Evolutionary conservation across 331 rosid genomes (phyloP).

Genomic region (Cydonia oblonga): DNA sequence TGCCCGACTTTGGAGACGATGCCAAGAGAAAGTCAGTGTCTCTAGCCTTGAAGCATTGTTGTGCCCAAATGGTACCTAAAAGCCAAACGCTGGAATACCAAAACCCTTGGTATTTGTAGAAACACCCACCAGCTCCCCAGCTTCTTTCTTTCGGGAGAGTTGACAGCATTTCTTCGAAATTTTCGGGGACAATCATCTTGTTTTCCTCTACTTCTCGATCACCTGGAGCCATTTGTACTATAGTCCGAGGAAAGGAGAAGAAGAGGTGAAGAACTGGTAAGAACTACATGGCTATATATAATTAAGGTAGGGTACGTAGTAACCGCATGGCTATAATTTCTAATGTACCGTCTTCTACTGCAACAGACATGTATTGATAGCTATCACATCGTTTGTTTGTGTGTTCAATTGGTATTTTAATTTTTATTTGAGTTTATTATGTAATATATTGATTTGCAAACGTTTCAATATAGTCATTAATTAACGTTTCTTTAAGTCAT

Average conservation of each 20-base stretch:
- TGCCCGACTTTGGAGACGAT: conserved; percentile 9
- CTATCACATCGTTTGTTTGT: no score
- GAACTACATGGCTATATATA: no score
- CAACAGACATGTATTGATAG: no score
- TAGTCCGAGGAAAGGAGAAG: not conserved
- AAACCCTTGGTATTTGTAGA: conserved; percentile 5
- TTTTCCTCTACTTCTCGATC: not conserved
- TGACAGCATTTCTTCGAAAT: not conserved
- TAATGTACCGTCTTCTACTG: no score
- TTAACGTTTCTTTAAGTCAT: no score
- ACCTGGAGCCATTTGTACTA: not conserved
- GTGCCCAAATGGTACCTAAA: conserved; percentile 1
- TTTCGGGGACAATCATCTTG: not conserved
- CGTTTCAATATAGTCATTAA: no score
- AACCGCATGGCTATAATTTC: no score
- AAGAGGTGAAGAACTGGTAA: not conserved
- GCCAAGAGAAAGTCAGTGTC: conserved; percentile 10
- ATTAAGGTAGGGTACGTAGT: no score
- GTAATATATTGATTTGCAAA: no score
- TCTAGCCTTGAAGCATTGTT: conserved; percentile 12
- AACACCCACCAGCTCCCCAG: not conserved
- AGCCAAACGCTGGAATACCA: conserved; percentile 3
- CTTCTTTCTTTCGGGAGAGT: not conserved
- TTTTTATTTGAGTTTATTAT: no score
- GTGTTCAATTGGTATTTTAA: no score